Evolutionary conservation across 192 early-diverging fungal species (phyloP), one percentile per base, ranked within the genome.

Genomic region (Dissophora globulifera): DNA sequence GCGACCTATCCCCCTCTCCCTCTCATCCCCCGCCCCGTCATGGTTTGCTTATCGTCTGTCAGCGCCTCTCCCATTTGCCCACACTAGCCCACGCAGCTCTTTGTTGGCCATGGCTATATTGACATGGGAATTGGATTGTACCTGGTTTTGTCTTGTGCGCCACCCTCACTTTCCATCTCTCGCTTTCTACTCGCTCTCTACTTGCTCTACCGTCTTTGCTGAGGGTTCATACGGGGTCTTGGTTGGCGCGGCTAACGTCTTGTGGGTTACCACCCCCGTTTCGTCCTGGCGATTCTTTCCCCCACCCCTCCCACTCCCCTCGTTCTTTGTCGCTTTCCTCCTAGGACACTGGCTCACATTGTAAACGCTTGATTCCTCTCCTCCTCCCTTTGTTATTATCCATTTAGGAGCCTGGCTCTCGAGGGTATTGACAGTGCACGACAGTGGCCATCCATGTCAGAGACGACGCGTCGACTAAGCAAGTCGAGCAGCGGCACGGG

Each of bases 401-500:
- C 16, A 22, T 23, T 50, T 58, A 75, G 70, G 41, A 75, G 70
- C 32, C 27, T 75, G 48, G 70, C 70, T 49, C 33, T 65, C 4
- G 70, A 75, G 16, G 70, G 70, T 12, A 75, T 60, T 22, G 70
- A 75, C 32, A 64, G 50, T 27, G 56, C 50, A 15, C 70, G 70
- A 15, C 56, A 64, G 22, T 75, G 70, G 70, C 62, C 70, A 2
- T 59, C 70, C 55, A 66, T 65, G 62, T 45, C 49, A 1, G 55
- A 58, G 2, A 22, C n/a, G 25, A 31, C 61, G 10, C 32, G 38
- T 23, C 26, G 43, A 19, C 19, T 20, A 13, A 53, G 23, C n/a
- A n/a, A n/a, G n/a, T n/a, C n/a, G n/a, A n/a, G n/a, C n/a, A n/a
- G n/a, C n/a, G n/a, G n/a, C n/a, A n/a, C n/a, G n/a, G n/a, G n/a